A percentile compares a stretch with the other conserved stretches of the same genome.
Conservation (phyloP, 306 rosid species). For the Quercus agrifolia region DNA sequence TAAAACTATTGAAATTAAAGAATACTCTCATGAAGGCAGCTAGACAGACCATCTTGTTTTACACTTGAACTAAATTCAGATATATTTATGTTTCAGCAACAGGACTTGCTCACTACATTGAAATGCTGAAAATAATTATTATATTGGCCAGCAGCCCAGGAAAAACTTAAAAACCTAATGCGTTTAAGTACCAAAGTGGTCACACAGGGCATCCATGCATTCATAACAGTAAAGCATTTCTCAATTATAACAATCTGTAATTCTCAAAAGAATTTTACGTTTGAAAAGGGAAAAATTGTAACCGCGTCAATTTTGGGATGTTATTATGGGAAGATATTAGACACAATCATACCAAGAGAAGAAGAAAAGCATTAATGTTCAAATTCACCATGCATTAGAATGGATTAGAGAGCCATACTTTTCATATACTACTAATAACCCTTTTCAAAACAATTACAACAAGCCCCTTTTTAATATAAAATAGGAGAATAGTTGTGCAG, state of each 20-base stretch:
- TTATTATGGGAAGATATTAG: neutral
- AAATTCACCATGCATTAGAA: too few species aligned
- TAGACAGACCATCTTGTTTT: neutral
- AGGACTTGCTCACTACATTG: neutral
- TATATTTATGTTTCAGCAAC: neutral
- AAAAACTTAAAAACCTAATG: neutral
- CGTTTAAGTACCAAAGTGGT: neutral
- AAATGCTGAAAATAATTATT: neutral
- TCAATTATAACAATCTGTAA: neutral
- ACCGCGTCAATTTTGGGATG: neutral
- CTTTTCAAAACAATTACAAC: too few species aligned
- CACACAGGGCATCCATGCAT: neutral
- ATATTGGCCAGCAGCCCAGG: neutral
- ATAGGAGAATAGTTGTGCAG: too few species aligned
- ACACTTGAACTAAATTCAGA: neutral
- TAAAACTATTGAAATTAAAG: neutral
- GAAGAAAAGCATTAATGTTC: too few species aligned
- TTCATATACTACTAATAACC: too few species aligned
- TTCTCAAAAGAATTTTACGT: neutral
- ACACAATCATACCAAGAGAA: too few species aligned
- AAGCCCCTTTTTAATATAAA: too few species aligned
- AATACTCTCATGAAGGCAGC: slow-evolving; percentile 7
- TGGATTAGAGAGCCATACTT: too few species aligned
- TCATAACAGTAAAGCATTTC: neutral
- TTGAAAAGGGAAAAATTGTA: neutral